Conservation (phyloP, 2,329 filamentous ascomycete species). For the Trichophyton verrucosum region DNA sequence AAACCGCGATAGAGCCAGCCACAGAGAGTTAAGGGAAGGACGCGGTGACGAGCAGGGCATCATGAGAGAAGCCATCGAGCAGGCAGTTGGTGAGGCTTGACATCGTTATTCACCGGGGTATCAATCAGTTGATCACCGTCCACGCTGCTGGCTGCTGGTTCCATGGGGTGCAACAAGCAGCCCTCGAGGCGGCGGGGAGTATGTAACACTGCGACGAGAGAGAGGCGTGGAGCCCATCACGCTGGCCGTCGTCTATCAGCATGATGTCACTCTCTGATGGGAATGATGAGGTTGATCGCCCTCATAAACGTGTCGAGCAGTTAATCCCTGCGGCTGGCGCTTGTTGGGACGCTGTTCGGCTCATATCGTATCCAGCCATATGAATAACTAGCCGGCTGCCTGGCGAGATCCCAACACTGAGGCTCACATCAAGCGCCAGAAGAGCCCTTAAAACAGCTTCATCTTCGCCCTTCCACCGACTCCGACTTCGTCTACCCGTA, state of each 20-base stretch:
- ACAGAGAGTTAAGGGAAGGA: neutral
- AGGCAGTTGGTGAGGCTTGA: neutral
- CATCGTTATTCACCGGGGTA: neutral
- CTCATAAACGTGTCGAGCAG: neutral
- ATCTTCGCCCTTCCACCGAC: too few relatives aligned
- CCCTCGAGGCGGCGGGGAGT: neutral
- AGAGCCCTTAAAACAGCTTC: too few relatives aligned
- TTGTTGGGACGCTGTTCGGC: neutral
- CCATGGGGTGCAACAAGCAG: neutral
- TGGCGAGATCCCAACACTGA: too few relatives aligned
- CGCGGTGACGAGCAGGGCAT: neutral
- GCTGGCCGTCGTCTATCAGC: neutral
- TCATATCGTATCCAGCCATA: too few relatives aligned
- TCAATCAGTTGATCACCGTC: neutral
- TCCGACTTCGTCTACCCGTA: neutral
- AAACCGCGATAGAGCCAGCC: conserved; percentile 1
- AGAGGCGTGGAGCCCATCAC: neutral
- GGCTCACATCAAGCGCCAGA: too few relatives aligned
- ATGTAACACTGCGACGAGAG: too few relatives aligned
- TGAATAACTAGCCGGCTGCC: too few relatives aligned
- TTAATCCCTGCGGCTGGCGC: neutral
- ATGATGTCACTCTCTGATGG: neutral
- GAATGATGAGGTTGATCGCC: too few relatives aligned
- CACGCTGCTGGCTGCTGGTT: neutral
- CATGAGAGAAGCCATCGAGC: neutral